Conservation (phyloP, 805 yeast species). For the Suhomyces canberraensis region DNA sequence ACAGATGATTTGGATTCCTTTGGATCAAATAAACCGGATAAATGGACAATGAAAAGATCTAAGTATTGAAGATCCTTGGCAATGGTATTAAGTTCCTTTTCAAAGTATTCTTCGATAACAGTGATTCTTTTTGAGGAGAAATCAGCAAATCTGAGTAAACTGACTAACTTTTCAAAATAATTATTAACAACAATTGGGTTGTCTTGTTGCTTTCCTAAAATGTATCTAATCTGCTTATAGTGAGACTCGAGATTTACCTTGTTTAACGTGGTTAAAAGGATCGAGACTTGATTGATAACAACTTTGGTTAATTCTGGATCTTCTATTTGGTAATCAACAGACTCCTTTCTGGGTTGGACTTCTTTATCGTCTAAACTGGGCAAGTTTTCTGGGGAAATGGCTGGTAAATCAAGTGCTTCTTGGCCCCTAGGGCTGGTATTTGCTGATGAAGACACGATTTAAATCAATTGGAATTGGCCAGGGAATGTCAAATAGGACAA, state of each 20-base stretch:
- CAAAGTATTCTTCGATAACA: constrained; percentile 24
- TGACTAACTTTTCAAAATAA: constrained; percentile 20
- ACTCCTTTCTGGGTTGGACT: neutral
- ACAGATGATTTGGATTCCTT: constrained; percentile 8
- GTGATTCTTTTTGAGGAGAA: constrained; percentile 8
- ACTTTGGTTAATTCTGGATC: constrained; percentile 35
- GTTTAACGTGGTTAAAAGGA: constrained; percentile 45
- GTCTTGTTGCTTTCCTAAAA: constrained; percentile 30
- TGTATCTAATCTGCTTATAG: constrained; percentile 44
- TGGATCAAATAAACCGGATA: constrained; percentile 14
- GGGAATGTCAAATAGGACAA: neutral
- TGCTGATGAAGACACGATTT: constrained; percentile 34
- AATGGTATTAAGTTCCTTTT: constrained; percentile 22
- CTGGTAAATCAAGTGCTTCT: constrained; percentile 11
- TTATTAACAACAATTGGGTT: constrained; percentile 16
- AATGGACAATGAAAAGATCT: constrained; percentile 20
- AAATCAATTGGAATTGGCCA: neutral
- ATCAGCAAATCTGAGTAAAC: constrained; percentile 13
- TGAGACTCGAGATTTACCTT: constrained; percentile 38
- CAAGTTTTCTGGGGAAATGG: constrained; percentile 7
- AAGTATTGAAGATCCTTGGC: constrained; percentile 25
- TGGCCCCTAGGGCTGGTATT: constrained; percentile 41
- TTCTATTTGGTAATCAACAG: constrained; percentile 6
- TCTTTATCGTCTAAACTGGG: constrained; percentile 1
- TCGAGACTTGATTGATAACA: constrained; percentile 50